Base-by-base conservation (phyloP, 1,284 basidiomycete species). In the Phenoliferia sp. region DNA sequence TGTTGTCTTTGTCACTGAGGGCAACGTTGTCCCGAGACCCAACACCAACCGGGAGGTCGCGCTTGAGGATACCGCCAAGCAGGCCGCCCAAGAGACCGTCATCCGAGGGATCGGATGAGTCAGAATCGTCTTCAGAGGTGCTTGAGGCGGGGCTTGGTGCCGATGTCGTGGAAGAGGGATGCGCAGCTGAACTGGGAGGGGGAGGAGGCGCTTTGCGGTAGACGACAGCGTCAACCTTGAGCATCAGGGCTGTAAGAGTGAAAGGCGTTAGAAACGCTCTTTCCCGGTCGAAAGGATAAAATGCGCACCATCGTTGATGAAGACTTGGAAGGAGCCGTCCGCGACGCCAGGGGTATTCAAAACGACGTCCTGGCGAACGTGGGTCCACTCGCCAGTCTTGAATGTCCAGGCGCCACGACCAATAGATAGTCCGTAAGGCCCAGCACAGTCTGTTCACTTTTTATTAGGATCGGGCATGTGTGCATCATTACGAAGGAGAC, bases 351-450 rank as follows among this genome's bases (percentile, higher is more conserved):
- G 88, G 1, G 87, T 88, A 74, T 90, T 90, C 65, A 90, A 82
- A 55, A 77, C 76, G 31, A 90, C 84, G 2, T 84, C 86, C 76
- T 90, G 88, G 28, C 77, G 78, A 65, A 90, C 80, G 50, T 80
- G 83, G 56, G 88, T 90, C 89, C 89, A 90, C 50, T 78, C 80
- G 0, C 88, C 89, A 2, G 79, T 74, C 2, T 82, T 79, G 80
- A 85, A 92, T 3, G 73, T 77, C 82, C 90, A 93, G 0, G 87
- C 82, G 0, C 90, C 90, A 16, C 91, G 84, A 7, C 87, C 88
- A 68, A 93, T 81, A 2, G 87, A 88, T 55, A 89, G 80, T 1
- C 89, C 89, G 72, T 89, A 90, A 6, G 48, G 48, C 5, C 48
- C 48, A 6, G 22, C 48, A 83, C 48, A 52, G 5, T n/a, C 48